Conservation (phyloP, 768 basidiomycete species). For the Agrocybe pediades region DNA sequence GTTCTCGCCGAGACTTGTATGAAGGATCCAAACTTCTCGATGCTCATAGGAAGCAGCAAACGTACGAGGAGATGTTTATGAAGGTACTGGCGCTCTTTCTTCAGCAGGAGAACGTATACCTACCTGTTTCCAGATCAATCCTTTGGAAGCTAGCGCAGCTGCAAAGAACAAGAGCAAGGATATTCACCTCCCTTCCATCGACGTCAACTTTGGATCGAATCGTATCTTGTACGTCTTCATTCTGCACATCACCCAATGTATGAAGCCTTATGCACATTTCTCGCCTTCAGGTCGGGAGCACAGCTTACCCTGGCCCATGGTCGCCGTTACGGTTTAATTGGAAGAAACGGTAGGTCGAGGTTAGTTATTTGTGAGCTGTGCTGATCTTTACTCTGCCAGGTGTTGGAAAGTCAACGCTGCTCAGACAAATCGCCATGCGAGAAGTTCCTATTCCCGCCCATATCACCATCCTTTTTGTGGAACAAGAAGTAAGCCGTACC, state of each 20-base stretch:
- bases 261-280: too few species aligned
- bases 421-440: slow-evolving; percentile 92
- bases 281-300: slow-evolving; percentile 67
- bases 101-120: neutral
- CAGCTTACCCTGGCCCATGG: slow-evolving; percentile 87
- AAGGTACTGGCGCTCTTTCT: slow-evolving; percentile 51
- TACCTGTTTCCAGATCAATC: slow-evolving; percentile 71
- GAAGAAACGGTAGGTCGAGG: slow-evolving; percentile 67
- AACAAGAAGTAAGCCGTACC: slow-evolving; percentile 76
- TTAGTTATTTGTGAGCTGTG: neutral
- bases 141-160: slow-evolving; percentile 74
- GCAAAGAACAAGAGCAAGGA: slow-evolving; percentile 97
- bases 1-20: slow-evolving; percentile 87
- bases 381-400: slow-evolving; percentile 38
- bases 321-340: slow-evolving; percentile 89
- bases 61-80: slow-evolving; percentile 99
- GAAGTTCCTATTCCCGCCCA: slow-evolving; percentile 93
- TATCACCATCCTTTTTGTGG: slow-evolving; percentile 97
- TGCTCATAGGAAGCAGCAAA: slow-evolving; percentile 94
- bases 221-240: slow-evolving; percentile 70
- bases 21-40: slow-evolving; percentile 96
- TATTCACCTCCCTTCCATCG: slow-evolving; percentile 91
- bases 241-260: neutral
- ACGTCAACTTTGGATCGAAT: slow-evolving; percentile 94
- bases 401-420: slow-evolving; percentile 96